A percentile compares a stretch with the other conserved stretches of the same genome.
phyloP scores from a whole-genome alignment of 768 basidiomycete species.

The Pisolithus orientalis region DNA sequence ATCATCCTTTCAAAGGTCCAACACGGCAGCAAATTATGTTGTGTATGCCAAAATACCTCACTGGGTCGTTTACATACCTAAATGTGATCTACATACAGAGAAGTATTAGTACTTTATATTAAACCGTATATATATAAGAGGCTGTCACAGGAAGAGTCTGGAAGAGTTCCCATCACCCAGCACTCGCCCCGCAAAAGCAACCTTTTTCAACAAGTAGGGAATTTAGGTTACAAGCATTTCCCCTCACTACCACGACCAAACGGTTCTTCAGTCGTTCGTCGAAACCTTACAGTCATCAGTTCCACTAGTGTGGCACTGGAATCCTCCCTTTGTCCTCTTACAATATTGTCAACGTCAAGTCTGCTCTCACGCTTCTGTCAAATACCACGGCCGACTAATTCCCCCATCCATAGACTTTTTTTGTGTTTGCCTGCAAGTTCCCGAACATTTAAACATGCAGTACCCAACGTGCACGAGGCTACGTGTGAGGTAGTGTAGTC shows the following conservation, averaged over 20 bases:
- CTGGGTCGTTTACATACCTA: not conserved
- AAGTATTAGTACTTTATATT: not conserved
- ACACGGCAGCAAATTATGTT: too few relatives aligned
- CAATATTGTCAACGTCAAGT: not conserved
- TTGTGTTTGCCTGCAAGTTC: conserved; percentile 11
- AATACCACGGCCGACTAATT: conserved; percentile 17
- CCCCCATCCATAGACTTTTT: conserved; percentile 16
- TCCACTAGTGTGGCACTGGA: not conserved
- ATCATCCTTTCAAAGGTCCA: too few relatives aligned
- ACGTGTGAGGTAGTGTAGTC: conserved; percentile 38
- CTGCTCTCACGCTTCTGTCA: not conserved
- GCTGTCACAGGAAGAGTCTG: not conserved
- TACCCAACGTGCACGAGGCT: conserved; percentile 60
- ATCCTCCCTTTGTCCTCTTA: not conserved
- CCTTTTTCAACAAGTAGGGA: not conserved
- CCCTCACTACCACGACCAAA: not conserved
- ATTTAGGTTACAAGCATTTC: not conserved
- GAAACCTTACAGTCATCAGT: not conserved
- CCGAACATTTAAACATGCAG: conserved; percentile 41
- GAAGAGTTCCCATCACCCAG: not conserved
- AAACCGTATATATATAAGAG: not conserved
- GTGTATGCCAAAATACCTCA: not conserved
- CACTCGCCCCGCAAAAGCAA: not conserved
- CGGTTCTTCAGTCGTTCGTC: not conserved
- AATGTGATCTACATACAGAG: not conserved